These are phyloP conservation scores for Xylaria grammica DNA, from an alignment of 495 filamentous ascomycete species.

Conservation along the genomic window DNA sequence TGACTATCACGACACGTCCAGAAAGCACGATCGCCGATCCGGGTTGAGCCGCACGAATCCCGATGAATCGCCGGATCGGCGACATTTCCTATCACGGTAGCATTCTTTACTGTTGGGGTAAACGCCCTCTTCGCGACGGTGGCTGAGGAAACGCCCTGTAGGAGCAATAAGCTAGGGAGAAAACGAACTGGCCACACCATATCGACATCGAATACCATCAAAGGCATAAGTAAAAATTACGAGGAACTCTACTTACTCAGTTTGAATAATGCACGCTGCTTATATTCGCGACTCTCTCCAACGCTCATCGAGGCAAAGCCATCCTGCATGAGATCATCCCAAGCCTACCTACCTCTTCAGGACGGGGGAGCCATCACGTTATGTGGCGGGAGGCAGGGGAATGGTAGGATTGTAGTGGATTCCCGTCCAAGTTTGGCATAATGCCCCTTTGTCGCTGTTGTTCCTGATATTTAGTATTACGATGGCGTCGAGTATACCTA, in stretches of 20 bases:
- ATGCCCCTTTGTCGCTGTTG: too few relatives aligned
- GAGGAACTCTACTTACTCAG: background rate
- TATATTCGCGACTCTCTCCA: background rate
- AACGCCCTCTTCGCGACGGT: conserved; percentile 7
- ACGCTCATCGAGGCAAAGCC: background rate
- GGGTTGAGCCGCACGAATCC: conserved; percentile 38
- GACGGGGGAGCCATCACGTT: background rate
- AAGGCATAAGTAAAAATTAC: background rate
- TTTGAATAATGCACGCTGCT: background rate
- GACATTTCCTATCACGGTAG: conserved; percentile 35
- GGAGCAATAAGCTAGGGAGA: conserved; percentile 11
- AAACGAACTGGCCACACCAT: conserved; percentile 14
- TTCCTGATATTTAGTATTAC: too few relatives aligned
- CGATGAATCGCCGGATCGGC: conserved; percentile 37
- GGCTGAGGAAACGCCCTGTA: conserved; percentile 10
- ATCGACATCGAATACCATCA: background rate
- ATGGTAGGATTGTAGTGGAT: background rate
- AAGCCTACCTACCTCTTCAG: conserved; percentile 19
- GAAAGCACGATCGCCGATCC: conserved; percentile 32
- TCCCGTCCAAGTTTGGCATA: background rate
- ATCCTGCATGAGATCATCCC: background rate
- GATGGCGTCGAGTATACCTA: background rate
- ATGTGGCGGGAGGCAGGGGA: background rate
- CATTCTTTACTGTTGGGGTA: conserved; percentile 23
- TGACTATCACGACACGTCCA: conserved; percentile 41